Evolutionary conservation across 768 basidiomycete species (phyloP).

Genomic region (Rhodotorula taiwanensis): DNA sequence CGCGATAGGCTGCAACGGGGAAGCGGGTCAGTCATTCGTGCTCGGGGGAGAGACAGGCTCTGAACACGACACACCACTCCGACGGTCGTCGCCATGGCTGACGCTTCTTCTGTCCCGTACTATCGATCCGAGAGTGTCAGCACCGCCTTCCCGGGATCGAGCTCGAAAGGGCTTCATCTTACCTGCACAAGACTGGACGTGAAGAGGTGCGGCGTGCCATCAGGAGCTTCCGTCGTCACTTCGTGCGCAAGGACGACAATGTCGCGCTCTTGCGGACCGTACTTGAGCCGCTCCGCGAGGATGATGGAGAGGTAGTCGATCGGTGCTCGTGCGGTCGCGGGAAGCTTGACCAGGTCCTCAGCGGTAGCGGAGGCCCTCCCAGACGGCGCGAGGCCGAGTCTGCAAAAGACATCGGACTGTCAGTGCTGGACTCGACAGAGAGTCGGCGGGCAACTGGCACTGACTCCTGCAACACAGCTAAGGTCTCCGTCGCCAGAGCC

Average conservation of each 20-base stretch:
- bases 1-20: slow-evolving; percentile 59
- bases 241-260: slow-evolving; percentile 82
- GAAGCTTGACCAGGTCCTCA: slow-evolving; percentile 28
- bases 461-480: slow-evolving; percentile 4
- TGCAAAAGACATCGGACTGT: no score
- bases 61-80: slow-evolving; percentile 47
- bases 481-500: background rate
- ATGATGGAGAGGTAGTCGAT: slow-evolving; percentile 69
- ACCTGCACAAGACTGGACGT: slow-evolving; percentile 31
- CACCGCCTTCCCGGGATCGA: no score
- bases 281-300: slow-evolving; percentile 64
- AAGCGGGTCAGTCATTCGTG: background rate
- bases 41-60: no score
- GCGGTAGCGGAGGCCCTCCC: slow-evolving; percentile 6
- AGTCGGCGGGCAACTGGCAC: background rate
- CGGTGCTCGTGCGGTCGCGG: slow-evolving; percentile 42
- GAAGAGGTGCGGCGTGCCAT: slow-evolving; percentile 21
- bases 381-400: slow-evolving; percentile 8
- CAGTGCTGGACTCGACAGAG: no score
- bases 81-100: slow-evolving; percentile 87
- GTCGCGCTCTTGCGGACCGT: slow-evolving; percentile 66
- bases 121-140: slow-evolving; percentile 27
- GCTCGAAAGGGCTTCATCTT: slow-evolving; percentile 13
- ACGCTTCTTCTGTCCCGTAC: slow-evolving; percentile 56
- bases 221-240: slow-evolving; percentile 52